Evolutionary conservation across 768 basidiomycete genomes (phyloP).

Genomic region (Boletus fagicola): DNA sequence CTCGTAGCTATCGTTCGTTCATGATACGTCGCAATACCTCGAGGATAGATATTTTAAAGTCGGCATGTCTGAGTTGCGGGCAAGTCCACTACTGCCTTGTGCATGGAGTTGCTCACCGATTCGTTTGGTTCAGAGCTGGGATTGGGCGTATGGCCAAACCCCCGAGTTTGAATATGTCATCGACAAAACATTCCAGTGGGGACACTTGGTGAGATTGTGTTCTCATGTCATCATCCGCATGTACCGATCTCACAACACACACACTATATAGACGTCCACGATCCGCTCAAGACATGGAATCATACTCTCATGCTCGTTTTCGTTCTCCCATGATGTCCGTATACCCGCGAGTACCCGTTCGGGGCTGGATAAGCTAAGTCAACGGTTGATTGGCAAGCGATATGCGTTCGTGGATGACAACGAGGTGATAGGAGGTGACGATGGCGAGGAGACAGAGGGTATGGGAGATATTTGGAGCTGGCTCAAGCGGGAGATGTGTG

Average conservation of each 20-base stretch:
- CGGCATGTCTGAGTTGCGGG: constrained; percentile 74
- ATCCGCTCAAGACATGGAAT: not conserved
- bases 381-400: constrained; percentile 34
- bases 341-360: not conserved
- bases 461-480: constrained; percentile 30
- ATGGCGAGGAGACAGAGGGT: not conserved
- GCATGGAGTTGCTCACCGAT: not conserved
- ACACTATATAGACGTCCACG: not conserved
- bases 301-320: constrained; percentile 17
- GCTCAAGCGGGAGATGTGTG: constrained; percentile 27
- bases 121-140: constrained; percentile 66
- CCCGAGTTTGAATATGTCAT: constrained; percentile 82
- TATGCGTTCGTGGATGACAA: constrained; percentile 42
- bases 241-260: not conserved
- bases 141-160: constrained; percentile 91
- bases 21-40: constrained; percentile 45
- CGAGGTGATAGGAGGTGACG: constrained; percentile 4
- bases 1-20: constrained; percentile 40
- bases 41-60: constrained; percentile 58
- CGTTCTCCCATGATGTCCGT: not conserved
- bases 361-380: constrained; percentile 22
- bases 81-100: constrained; percentile 30
- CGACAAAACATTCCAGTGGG: constrained; percentile 48
- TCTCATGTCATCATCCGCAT: not conserved
- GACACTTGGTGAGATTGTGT: constrained; percentile 40